phyloP scores from a whole-genome alignment of 2,329 filamentous ascomycete species.

The Simplicillium sp. region DNA sequence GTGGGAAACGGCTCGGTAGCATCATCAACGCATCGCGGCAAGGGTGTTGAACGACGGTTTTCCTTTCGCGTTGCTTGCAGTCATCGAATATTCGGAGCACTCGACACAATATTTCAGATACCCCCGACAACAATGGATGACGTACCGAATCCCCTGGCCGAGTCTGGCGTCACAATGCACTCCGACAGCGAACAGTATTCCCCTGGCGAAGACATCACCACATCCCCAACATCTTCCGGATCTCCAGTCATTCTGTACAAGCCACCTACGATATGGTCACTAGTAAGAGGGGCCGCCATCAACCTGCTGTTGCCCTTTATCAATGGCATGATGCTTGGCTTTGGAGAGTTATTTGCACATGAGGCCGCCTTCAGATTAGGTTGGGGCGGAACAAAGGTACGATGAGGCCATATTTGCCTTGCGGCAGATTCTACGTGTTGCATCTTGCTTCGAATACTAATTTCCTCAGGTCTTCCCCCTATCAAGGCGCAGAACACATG shows the following conservation, averaged over 20 bases:
- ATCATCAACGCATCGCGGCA: no score
- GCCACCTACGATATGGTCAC: conserved; percentile 76
- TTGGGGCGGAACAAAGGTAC: conserved; percentile 89
- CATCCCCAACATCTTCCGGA: conserved; percentile 51
- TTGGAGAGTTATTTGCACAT: conserved; percentile 93
- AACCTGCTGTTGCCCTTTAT: conserved; percentile 93
- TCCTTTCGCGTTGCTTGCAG: no score
- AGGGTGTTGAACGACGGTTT: no score
- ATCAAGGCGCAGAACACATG: conserved; percentile 50
- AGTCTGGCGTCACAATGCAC: conserved; percentile 67
- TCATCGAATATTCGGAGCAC: neutral
- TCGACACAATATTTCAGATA: neutral
- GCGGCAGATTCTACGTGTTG: neutral
- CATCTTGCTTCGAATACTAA: neutral
- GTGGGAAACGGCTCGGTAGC: no score
- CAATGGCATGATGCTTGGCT: conserved; percentile 96
- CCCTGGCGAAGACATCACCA: conserved; percentile 50
- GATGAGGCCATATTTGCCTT: conserved; percentile 12
- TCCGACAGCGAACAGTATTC: conserved; percentile 82
- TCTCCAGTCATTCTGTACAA: conserved; percentile 77
- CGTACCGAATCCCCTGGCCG: conserved; percentile 46
- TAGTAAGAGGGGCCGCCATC: conserved; percentile 83
- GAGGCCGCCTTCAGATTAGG: conserved; percentile 89
- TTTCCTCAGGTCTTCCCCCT: conserved; percentile 44
- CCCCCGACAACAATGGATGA: conserved; percentile 13